Base-by-base conservation (phyloP, 805 yeast species). In the Cyberlindnera subsufficiens region DNA sequence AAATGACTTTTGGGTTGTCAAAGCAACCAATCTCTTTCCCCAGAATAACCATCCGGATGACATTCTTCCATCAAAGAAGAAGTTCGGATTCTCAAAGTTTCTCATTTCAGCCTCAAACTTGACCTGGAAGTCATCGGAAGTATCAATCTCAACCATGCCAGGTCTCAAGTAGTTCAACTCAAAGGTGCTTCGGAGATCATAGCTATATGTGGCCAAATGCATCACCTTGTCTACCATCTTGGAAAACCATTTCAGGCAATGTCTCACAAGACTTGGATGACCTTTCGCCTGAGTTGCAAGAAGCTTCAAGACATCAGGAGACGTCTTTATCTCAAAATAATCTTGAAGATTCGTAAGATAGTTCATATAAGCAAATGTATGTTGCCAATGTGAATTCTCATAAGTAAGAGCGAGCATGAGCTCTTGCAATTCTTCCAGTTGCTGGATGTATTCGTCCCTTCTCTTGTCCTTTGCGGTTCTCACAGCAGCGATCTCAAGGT, bases 11-110 rank as follows among this genome's bases (percentile, higher is more conserved):
- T 45, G 40, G 1, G 48, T n/a, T 3, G 46, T 39, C 3, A 79
- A 64, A 3, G 72, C 88, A 17, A 59, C 56, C 60, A 82, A 54
- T 0, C 64, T 51, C 16, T 76, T 62, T 13, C 80, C 85, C 96
- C 96, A 87, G 40, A 83, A 82, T 8, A 85, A 61, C 78, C 89
- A 84, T 0, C 95, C 93, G 8, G 67, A 64, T 54, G 67, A 71
- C 3, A 74, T 65, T 40, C 72, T 74, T 27, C 72, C 72, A 53
- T 83, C 89, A 50, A 82, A 68, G 53, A 64, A 87, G 49, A 68
- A 81, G 1, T 49, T 50, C 1, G 85, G 84, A 18, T 60, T 43
- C 0, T 65, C 60, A 13, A 66, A 60, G 47, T 77, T 76, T 10
- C 56, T 54, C 67, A 83, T 64, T 50, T 85, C 93, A 5, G 54